phyloP scores from a whole-genome alignment of 139 green algal genomes.

The Klebsormidium nitens region DNA sequence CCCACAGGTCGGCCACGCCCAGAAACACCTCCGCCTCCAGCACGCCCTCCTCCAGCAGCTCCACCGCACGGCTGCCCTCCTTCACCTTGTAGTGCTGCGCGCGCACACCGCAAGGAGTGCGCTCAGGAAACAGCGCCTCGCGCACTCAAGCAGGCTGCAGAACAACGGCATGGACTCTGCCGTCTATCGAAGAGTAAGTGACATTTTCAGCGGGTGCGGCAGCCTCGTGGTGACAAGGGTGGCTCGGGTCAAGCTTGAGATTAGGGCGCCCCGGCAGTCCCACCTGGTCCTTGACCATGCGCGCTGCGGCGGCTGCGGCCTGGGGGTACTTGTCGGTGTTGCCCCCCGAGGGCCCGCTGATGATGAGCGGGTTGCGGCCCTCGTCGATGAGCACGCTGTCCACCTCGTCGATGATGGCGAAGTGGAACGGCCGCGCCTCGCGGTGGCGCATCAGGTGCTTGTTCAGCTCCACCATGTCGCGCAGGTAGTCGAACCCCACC shows the following conservation, averaged over 20 bases:
- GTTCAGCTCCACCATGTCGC: conserved; percentile 52
- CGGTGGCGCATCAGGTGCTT: not conserved
- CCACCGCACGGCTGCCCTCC: conserved; percentile 9
- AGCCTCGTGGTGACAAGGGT: no score
- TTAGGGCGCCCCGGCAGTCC: no score
- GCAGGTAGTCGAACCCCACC: conserved; percentile 60
- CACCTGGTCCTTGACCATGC: no score
- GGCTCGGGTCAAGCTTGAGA: not conserved
- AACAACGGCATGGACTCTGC: no score
- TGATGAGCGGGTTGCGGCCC: conserved; percentile 59
- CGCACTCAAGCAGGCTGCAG: no score
- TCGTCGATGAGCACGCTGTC: conserved; percentile 78
- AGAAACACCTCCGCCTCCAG: conserved; percentile 11
- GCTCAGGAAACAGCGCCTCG: no score
- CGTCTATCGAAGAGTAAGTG: no score
- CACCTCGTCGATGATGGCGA: conserved; percentile 79
- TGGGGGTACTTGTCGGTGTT: no score
- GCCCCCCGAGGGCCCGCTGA: conserved; percentile 21
- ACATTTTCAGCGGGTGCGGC: no score
- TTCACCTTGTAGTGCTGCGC: conserved; percentile 42
- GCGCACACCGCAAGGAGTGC: no score
- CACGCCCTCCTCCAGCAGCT: conserved; percentile 46
- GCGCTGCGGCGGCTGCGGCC: no score
- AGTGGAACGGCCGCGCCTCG: conserved; percentile 55
- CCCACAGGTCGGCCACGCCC: conserved; percentile 35